These are phyloP conservation scores for Blastobotrys capitulatus DNA, from an alignment of 1,139 yeast species.

Conservation along the genomic window DNA sequence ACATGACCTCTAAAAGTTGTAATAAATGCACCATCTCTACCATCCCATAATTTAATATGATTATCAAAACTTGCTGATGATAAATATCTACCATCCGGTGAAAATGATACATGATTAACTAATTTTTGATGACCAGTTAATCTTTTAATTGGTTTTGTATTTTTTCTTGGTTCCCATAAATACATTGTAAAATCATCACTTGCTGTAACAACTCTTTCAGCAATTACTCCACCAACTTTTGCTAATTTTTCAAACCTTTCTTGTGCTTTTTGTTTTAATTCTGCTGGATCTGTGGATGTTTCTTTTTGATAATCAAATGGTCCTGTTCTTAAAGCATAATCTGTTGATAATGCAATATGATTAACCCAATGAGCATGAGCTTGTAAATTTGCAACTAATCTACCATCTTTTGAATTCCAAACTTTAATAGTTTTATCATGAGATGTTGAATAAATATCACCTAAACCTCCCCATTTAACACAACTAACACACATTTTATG, in stretches of 20 bases:
- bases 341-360: slow-evolving; percentile 87
- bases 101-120: slow-evolving; percentile 91
- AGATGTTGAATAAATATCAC: slow-evolving; percentile 80
- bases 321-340: slow-evolving; percentile 79
- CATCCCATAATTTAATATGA: slow-evolving; percentile 94
- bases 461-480: slow-evolving; percentile 93
- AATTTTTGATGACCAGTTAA: slow-evolving; percentile 98
- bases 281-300: slow-evolving; percentile 38
- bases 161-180: slow-evolving; percentile 85
- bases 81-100: slow-evolving; percentile 89
- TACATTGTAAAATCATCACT: slow-evolving; percentile 98
- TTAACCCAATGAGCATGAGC: slow-evolving; percentile 99
- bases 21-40: slow-evolving; percentile 81
- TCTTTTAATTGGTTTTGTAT: slow-evolving; percentile 77
- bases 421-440: slow-evolving; percentile 92
- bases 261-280: slow-evolving; percentile 55
- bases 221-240: slow-evolving; percentile 56
- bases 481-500: slow-evolving; percentile 88
- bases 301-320: slow-evolving; percentile 57
- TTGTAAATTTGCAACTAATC: slow-evolving; percentile 69
- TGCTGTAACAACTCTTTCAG: slow-evolving; percentile 88
- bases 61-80: slow-evolving; percentile 96
- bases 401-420: slow-evolving; percentile 84
- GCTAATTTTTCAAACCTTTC: slow-evolving; percentile 75
- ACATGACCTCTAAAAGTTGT: slow-evolving; percentile 95